Percentiles rank a stretch among this genome's conserved stretches.
These are phyloP conservation scores for Candida xyloterini DNA, from an alignment of 805 yeast genomes.

Conservation along the genomic window DNA sequence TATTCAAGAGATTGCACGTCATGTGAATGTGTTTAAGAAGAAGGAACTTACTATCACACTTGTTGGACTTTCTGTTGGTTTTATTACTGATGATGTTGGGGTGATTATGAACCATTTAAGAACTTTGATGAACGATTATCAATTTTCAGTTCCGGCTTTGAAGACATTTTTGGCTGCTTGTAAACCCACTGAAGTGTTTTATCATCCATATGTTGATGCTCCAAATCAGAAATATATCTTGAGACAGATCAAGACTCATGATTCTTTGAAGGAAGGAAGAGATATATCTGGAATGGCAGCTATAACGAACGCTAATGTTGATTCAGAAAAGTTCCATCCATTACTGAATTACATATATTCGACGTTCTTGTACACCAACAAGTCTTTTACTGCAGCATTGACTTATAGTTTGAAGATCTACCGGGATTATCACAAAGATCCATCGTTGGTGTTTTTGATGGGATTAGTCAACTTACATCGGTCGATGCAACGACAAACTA, in stretches of 20 bases:
- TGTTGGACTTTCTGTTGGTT: conserved; percentile 61
- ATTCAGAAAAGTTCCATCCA: conserved; percentile 54
- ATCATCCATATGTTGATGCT: conserved; percentile 55
- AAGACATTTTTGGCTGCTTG: conserved; percentile 61
- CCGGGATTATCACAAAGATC: conserved; percentile 65
- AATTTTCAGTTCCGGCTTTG: conserved; percentile 68
- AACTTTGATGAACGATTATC: conserved; percentile 60
- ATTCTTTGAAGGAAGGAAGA: conserved; percentile 55
- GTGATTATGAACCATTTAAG: conserved; percentile 60
- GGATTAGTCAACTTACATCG: conserved; percentile 85
- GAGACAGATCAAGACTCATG: conserved; percentile 87
- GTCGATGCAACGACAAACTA: conserved; percentile 85
- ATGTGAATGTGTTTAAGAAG: conserved; percentile 71
- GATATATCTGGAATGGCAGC: conserved; percentile 78
- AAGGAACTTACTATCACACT: conserved; percentile 59
- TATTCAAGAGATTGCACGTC: conserved; percentile 69
- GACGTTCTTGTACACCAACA: conserved; percentile 72
- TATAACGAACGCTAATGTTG: conserved; percentile 52
- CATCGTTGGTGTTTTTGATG: conserved; percentile 68
- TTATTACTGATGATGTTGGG: conserved; percentile 44
- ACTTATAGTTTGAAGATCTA: conserved; percentile 74
- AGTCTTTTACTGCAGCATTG: conserved; percentile 79
- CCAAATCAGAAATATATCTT: conserved; percentile 88
- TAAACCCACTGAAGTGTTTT: conserved; percentile 23
- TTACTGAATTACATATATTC: conserved; percentile 67